phyloP scores from a whole-genome alignment of 2,329 filamentous ascomycete genomes.

The Alternaria longipes region DNA sequence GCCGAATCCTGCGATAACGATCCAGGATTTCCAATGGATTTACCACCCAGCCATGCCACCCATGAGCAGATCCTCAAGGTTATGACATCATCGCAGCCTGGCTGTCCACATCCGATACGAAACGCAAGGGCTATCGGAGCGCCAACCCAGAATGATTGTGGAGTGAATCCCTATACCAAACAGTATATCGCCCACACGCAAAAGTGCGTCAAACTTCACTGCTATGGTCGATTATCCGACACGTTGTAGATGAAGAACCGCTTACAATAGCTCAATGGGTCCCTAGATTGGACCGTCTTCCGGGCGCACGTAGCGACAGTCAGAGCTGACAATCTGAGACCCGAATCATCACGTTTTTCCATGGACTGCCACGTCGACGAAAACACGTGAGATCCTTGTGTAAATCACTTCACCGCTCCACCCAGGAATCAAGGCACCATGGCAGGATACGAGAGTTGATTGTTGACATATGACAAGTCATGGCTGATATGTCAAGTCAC shows the following conservation, averaged over 20 bases:
- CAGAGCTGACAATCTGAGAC: neutral
- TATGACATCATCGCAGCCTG: conserved; percentile 5
- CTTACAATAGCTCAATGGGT: neutral
- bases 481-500: neutral
- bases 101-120: neutral
- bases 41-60: neutral
- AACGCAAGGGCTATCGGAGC: neutral
- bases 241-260: neutral
- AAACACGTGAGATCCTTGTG: conserved; percentile 24
- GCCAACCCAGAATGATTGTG: neutral
- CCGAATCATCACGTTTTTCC: neutral
- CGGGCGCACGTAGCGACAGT: neutral
- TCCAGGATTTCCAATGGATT: neutral
- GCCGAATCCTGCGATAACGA: conserved; percentile 1
- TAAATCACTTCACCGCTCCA: conserved; percentile 27
- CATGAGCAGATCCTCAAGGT: neutral
- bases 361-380: conserved; percentile 14
- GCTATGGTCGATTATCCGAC: neutral
- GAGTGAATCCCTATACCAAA: neutral
- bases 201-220: neutral
- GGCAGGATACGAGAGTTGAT: conserved; percentile 5
- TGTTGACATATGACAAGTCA: conserved; percentile 4
- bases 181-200: neutral
- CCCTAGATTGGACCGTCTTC: neutral
- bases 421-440: conserved; percentile 18